These are phyloP conservation scores for Monilinia fructigena DNA, from an alignment of 2,329 filamentous ascomycete genomes.

Conservation along the genomic window DNA sequence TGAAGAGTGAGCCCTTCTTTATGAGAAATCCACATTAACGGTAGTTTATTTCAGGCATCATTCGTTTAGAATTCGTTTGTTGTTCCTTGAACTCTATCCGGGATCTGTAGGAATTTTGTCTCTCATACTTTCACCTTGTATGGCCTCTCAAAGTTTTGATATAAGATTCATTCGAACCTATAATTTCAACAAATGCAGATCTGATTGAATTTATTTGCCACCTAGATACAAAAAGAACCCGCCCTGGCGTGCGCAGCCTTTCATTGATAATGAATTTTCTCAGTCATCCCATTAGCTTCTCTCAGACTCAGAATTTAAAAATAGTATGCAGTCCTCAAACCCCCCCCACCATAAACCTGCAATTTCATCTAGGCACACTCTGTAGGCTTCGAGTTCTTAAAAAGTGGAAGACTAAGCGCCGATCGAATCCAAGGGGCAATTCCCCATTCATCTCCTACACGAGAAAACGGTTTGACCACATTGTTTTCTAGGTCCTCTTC, in stretches of 20 bases:
- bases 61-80: too few relatives aligned
- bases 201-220: neutral
- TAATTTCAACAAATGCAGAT: too few relatives aligned
- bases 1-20: too few relatives aligned
- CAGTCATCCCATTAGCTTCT: neutral
- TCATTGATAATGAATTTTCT: neutral
- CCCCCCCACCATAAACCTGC: too few relatives aligned
- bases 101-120: neutral
- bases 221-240: neutral
- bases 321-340: neutral
- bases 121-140: neutral
- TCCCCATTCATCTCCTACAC: constrained; percentile 8
- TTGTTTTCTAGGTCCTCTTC: neutral
- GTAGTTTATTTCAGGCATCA: too few relatives aligned
- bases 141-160: neutral
- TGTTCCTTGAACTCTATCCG: too few relatives aligned
- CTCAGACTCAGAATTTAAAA: neutral
- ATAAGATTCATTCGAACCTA: neutral
- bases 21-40: too few relatives aligned
- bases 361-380: neutral
- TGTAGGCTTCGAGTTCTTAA: too few relatives aligned
- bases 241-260: neutral
- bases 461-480: neutral
- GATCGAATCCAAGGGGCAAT: neutral
- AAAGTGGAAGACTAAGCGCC: neutral